Evolutionary conservation across 164 flowering plant species (phyloP).

Genomic region (Hamamelis virginiana): DNA sequence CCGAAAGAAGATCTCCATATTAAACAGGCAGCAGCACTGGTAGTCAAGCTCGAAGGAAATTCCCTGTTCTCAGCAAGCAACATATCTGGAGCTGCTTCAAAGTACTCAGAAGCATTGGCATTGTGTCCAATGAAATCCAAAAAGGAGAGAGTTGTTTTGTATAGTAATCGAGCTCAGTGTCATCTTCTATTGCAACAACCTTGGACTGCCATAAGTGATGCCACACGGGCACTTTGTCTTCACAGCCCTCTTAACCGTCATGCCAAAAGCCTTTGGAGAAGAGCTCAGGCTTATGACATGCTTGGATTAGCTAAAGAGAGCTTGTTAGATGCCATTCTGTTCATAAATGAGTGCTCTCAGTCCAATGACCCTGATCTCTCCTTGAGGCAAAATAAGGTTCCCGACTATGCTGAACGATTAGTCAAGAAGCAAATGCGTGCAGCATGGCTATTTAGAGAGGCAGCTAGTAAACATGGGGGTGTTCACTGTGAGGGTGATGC

Average conservation of each 20-base stretch:
- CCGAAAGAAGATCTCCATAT: conserved; percentile 98
- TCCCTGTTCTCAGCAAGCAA: conserved; percentile 95
- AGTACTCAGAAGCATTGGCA: conserved; percentile 89
- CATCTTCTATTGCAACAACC: conserved; percentile 91
- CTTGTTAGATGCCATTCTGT: conserved; percentile 91
- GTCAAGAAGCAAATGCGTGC: conserved; percentile 99
- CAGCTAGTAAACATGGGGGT: conserved; percentile 86
- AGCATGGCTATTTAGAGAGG: conserved; percentile 96
- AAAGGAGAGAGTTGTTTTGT: conserved; percentile 88
- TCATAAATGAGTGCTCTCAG: conserved; percentile 92
- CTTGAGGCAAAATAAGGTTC: conserved; percentile 86
- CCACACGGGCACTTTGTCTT: conserved; percentile 89
- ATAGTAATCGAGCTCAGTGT: conserved; percentile 96
- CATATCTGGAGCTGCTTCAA: conserved; percentile 89
- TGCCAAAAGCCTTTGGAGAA: conserved; percentile 97
- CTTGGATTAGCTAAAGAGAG: conserved; percentile 96
- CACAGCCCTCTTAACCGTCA: conserved; percentile 93
- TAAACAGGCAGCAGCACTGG: conserved; percentile 93
- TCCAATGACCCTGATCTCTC: conserved; percentile 89
- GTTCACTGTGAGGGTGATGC: conserved; percentile 67
- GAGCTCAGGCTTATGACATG: conserved; percentile 99
- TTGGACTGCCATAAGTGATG: conserved; percentile 89
- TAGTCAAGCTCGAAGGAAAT: conserved; percentile 98
- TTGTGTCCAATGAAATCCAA: conserved; percentile 86
- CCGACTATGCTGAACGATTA: conserved; percentile 93